Conservation (phyloP, 2,329 filamentous ascomycete species). For the Eurotiales sp. region DNA sequence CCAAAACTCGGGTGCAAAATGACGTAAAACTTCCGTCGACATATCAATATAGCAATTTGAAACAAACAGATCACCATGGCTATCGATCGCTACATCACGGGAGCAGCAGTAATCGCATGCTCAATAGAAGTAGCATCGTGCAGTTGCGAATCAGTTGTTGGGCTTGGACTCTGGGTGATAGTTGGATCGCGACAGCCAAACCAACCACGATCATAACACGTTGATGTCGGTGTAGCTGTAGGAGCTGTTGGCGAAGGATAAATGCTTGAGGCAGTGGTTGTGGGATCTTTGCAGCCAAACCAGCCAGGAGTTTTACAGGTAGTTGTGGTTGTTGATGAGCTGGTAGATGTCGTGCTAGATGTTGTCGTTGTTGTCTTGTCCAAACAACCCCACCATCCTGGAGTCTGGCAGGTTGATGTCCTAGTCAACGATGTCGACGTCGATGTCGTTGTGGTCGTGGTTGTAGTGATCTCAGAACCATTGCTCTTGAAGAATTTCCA, state of each 20-base stretch:
- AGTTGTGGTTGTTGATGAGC: conserved; percentile 28
- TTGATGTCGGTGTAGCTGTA: conserved; percentile 25
- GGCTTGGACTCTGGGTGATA: conserved; percentile 17
- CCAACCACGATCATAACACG: conserved; percentile 36
- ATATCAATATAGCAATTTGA: background rate
- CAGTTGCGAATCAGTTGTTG: background rate
- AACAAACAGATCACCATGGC: background rate
- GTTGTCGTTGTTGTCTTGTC: conserved; percentile 40
- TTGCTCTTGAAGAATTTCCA: conserved; percentile 98
- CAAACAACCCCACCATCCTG: conserved; percentile 78
- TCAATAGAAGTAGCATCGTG: background rate
- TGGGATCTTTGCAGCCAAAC: conserved; percentile 40
- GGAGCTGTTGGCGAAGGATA: conserved; percentile 25
- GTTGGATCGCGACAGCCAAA: conserved; percentile 37
- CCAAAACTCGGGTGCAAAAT: background rate
- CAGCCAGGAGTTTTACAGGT: conserved; percentile 41
- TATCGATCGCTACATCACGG: background rate
- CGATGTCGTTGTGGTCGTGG: conserved; percentile 61
- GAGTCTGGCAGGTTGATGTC: conserved; percentile 84
- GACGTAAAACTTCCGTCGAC: background rate
- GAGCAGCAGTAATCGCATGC: conserved; percentile 3
- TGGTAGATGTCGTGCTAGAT: conserved; percentile 32
- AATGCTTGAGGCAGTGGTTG: conserved; percentile 26
- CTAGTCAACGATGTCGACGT: conserved; percentile 62
- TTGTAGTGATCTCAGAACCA: conserved; percentile 71